Conservation (phyloP, 257 asterid species). For the Solanum lycopersicoides region DNA sequence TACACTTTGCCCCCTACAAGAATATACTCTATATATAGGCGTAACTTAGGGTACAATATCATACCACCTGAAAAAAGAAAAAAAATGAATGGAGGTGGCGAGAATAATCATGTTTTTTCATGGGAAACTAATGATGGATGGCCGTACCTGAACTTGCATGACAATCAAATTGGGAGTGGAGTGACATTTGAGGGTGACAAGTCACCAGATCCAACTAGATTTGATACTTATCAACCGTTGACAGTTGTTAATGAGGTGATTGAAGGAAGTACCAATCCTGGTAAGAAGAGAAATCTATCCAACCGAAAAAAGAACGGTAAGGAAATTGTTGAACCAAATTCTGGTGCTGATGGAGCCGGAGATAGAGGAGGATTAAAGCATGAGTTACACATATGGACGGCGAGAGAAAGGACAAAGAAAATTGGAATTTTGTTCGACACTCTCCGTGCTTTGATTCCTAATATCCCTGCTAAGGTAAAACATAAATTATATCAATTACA, state of each 20-base stretch:
- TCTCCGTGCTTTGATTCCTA: conserved; percentile 83
- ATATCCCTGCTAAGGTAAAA: conserved; percentile 65
- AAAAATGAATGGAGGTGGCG: conserved; percentile 24
- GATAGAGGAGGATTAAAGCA: conserved; percentile 37
- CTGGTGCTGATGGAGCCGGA: neutral
- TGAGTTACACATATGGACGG: conserved; percentile 72
- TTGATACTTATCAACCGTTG: conserved; percentile 1
- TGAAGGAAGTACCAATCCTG: neutral
- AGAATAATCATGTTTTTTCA: conserved; percentile 3
- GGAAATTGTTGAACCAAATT: neutral
- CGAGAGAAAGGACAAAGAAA: conserved; percentile 83
- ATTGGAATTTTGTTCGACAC: conserved; percentile 65
- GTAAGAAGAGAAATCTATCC: conserved; percentile 6
- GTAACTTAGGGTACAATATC: neutral
- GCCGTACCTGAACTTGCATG: conserved; percentile 17
- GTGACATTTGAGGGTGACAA: conserved; percentile 10
- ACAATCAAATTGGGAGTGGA: neutral
- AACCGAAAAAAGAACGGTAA: neutral
- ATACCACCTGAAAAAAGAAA: neutral
- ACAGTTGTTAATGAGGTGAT: neutral
- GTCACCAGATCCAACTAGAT: neutral
- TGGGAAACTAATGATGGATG: conserved; percentile 36
- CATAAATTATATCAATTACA: neutral
- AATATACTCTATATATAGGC: neutral
- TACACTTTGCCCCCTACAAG: neutral